phyloP scores from a whole-genome alignment of 2,329 filamentous ascomycete species.

The Colletotrichum sp. region DNA sequence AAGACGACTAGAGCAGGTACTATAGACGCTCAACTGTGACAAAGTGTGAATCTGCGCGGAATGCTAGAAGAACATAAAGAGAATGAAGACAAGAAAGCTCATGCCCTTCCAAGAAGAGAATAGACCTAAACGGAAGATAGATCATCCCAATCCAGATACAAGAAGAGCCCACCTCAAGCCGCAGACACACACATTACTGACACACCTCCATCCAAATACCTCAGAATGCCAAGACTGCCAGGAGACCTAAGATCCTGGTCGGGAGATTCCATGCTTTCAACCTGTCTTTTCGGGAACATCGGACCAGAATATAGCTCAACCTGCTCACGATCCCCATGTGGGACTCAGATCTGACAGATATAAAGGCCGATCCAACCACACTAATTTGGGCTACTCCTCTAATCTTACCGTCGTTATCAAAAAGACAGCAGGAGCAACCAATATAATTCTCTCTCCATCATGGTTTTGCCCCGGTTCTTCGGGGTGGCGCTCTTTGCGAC shows the following conservation, averaged over 20 bases:
- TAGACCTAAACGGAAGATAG: accelerated
- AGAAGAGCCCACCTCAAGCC: background rate
- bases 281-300: background rate
- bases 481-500: background rate
- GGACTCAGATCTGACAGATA: background rate
- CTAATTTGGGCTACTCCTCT: background rate
- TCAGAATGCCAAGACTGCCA: background rate
- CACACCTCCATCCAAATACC: background rate
- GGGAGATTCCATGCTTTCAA: background rate
- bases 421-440: background rate
- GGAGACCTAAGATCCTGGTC: background rate
- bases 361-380: background rate
- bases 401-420: background rate
- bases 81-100: background rate
- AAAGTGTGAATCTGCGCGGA: background rate
- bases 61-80: background rate
- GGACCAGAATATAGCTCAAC: background rate
- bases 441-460: background rate
- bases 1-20: background rate
- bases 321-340: background rate
- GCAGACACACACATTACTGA: background rate
- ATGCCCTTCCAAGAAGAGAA: background rate
- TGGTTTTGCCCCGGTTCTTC: background rate
- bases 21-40: background rate
- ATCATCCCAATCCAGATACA: accelerated